Evolutionary conservation across 371 early-diverging fungal genomes (phyloP).

Genomic region (Circinella umbellata): DNA sequence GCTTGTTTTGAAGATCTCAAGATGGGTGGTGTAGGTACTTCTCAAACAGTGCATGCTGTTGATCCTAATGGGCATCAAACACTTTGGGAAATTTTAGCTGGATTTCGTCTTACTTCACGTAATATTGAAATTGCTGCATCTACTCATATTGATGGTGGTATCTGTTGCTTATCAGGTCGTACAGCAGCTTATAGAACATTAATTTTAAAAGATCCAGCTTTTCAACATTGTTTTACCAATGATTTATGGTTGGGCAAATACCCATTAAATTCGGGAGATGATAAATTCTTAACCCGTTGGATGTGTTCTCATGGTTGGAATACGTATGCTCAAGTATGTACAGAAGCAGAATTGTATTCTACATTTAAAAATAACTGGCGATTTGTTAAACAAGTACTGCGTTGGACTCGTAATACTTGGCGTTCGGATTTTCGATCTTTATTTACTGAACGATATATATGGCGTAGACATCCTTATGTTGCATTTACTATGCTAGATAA

Average conservation of each 20-base stretch:
- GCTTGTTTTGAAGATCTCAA: conserved; percentile 74
- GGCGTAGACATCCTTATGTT: conserved; percentile 70
- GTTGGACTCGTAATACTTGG: conserved; percentile 82
- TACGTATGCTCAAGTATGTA: conserved; percentile 69
- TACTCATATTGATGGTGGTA: conserved; percentile 78
- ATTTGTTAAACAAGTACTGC: conserved; percentile 68
- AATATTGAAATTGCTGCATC: conserved; percentile 75
- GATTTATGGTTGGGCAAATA: conserved; percentile 73
- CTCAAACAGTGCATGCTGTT: conserved; percentile 65
- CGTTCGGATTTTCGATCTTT: conserved; percentile 68
- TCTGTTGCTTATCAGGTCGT: conserved; percentile 75
- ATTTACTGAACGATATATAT: conserved; percentile 65
- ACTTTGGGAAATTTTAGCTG: conserved; percentile 74
- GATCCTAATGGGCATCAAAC: conserved; percentile 63
- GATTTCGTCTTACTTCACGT: conserved; percentile 68
- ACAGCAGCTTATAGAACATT: conserved; percentile 76
- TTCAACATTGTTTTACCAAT: conserved; percentile 73
- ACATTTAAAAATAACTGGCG: conserved; percentile 81
- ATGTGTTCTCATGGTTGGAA: conserved; percentile 72
- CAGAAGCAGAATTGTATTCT: conserved; percentile 68
- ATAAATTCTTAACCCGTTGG: conserved; percentile 78
- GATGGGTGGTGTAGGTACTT: conserved; percentile 76
- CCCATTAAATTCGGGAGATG: conserved; percentile 76
- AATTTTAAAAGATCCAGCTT: conserved; percentile 72
- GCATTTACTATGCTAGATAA: conserved; percentile 80